Evolutionary conservation across 257 asterid species (phyloP).

Genomic region (Rehmannia glutinosa): DNA sequence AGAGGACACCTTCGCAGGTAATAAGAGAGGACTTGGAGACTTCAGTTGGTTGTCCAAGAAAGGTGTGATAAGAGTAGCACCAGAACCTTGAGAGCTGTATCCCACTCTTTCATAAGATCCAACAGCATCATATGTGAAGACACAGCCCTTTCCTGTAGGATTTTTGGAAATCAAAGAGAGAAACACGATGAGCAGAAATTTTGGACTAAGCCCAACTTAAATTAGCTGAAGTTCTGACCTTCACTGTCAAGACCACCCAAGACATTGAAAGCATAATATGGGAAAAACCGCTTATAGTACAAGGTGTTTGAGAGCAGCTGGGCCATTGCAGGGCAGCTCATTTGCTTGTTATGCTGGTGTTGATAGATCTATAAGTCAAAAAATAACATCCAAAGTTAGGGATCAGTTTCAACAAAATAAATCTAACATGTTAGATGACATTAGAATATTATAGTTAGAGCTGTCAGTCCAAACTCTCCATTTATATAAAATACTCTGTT

Average conservation of each 20-base stretch:
- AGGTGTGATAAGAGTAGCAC: constrained; percentile 89
- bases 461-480: neutral
- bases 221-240: constrained; percentile 43
- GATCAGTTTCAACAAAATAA: neutral
- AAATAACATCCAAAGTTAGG: neutral
- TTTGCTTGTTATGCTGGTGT: constrained; percentile 94
- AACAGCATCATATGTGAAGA: constrained; percentile 94
- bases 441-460: neutral
- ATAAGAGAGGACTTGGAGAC: constrained; percentile 58
- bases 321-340: constrained; percentile 99
- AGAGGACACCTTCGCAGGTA: constrained; percentile 40
- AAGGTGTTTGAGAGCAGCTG: constrained; percentile 86
- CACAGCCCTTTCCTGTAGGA: constrained; percentile 86
- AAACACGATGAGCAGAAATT: constrained; percentile 6
- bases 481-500: neutral
- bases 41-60: constrained; percentile 81
- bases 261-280: constrained; percentile 84
- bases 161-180: constrained; percentile 20
- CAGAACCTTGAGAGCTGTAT: constrained; percentile 97
- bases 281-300: constrained; percentile 91
- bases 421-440: neutral
- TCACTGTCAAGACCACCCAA: constrained; percentile 92
- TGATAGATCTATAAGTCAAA: constrained; percentile 55
- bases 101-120: constrained; percentile 98
- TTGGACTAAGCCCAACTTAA: neutral